A percentile compares a stretch with the other conserved stretches of the same genome.
These are phyloP conservation scores for Dillenia turbinata DNA, from an alignment of 164 flowering plant species.

Conservation along the genomic window DNA sequence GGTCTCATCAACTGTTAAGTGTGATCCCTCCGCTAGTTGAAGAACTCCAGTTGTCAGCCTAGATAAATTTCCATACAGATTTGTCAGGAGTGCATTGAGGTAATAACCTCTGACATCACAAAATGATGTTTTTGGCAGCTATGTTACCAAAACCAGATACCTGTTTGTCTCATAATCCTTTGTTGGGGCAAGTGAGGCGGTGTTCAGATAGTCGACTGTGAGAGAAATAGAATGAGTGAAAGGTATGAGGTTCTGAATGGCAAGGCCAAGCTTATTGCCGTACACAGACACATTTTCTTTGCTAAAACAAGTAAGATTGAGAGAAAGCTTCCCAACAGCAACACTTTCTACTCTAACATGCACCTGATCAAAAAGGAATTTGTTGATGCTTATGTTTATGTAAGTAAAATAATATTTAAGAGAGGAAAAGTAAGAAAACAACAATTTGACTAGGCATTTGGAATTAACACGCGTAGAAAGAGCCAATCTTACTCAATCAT, in stretches of 20 bases:
- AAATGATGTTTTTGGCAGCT: not conserved
- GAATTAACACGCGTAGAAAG: too few species aligned
- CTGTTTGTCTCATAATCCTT: slow-evolving; percentile 80
- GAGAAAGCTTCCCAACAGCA: slow-evolving; percentile 89
- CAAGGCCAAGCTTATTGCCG: slow-evolving; percentile 40
- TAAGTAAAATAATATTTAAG: not conserved
- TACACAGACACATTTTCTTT: slow-evolving; percentile 62
- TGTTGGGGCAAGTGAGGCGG: slow-evolving; percentile 64
- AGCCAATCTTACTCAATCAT: too few species aligned
- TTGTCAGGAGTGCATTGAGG: slow-evolving; percentile 1
- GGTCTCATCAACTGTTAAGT: slow-evolving; percentile 82
- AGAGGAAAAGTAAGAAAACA: not conserved
- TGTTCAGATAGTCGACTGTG: slow-evolving; percentile 76
- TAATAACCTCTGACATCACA: not conserved
- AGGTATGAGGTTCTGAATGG: slow-evolving; percentile 61
- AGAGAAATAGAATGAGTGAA: slow-evolving; percentile 58
- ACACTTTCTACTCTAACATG: slow-evolving; percentile 63
- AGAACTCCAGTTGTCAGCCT: slow-evolving; percentile 75
- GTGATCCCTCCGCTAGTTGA: slow-evolving; percentile 85
- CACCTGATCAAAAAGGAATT: slow-evolving; percentile 47
- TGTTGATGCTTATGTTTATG: not conserved
- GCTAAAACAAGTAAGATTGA: slow-evolving; percentile 68
- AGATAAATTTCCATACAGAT: slow-evolving; percentile 10
- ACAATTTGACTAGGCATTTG: too few species aligned
- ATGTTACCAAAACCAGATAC: slow-evolving; percentile 21